Evolutionary conservation across 495 filamentous ascomycete species (phyloP).

Genomic region (Hypoxylon perforatum): DNA sequence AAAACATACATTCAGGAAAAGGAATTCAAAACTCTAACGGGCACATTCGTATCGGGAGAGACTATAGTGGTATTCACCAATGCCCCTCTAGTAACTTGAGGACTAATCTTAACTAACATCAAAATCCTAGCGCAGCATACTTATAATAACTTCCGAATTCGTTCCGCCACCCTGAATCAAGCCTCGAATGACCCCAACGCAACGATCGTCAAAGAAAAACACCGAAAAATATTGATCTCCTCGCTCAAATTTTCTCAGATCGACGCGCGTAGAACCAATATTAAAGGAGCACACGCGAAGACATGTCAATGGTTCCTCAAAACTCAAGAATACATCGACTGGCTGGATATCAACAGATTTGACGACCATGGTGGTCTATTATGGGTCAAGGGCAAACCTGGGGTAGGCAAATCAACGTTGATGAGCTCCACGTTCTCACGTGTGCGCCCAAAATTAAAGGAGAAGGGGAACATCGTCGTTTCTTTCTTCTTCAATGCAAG

Average conservation of each 20-base stretch:
- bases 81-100: too few relatives aligned
- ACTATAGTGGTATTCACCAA: too few relatives aligned
- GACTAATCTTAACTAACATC: background rate
- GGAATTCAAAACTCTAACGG: too few relatives aligned
- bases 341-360: slow-evolving; percentile 55
- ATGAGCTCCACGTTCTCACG: slow-evolving; percentile 53
- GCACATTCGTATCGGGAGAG: too few relatives aligned
- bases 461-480: slow-evolving; percentile 28
- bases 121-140: background rate
- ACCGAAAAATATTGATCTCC: slow-evolving; percentile 31
- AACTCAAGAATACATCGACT: slow-evolving; percentile 54
- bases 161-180: background rate
- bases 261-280: slow-evolving; percentile 50
- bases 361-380: slow-evolving; percentile 60
- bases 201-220: background rate
- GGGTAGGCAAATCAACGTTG: slow-evolving; percentile 65
- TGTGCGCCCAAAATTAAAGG: slow-evolving; percentile 4
- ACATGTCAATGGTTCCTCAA: slow-evolving; percentile 64
- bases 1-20: too few relatives aligned
- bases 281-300: slow-evolving; percentile 51
- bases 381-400: slow-evolving; percentile 70
- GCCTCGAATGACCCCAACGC: background rate
- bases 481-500: slow-evolving; percentile 64
- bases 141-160: background rate
- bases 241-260: slow-evolving; percentile 53